Conservation (phyloP, 2,329 filamentous ascomycete species). For the Sphaerostilbella broomeana region DNA sequence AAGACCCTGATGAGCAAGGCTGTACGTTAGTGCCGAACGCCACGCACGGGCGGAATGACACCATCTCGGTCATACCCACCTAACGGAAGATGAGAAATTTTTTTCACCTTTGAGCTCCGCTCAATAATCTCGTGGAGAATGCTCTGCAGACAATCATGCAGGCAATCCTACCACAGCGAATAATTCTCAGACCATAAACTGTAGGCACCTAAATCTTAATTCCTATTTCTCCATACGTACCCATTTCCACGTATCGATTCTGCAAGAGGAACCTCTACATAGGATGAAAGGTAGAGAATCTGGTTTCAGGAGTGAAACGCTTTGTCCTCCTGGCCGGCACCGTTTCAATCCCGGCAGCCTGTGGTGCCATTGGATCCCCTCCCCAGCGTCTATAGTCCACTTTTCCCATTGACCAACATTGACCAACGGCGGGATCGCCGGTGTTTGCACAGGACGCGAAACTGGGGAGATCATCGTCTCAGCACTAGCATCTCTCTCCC, state of each 20-base stretch:
- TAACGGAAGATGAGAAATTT: background rate
- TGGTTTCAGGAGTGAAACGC: constrained; percentile 2
- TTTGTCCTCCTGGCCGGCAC: no score
- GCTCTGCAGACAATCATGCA: background rate
- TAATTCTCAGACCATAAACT: constrained; percentile 3
- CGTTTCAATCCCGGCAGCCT: background rate
- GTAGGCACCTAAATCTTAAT: background rate
- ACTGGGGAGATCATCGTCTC: no score
- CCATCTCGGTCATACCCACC: constrained; percentile 11
- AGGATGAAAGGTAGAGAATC: constrained; percentile 1
- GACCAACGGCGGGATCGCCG: constrained; percentile 9
- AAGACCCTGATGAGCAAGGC: constrained; percentile 2
- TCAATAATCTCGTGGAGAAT: no score
- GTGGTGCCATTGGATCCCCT: background rate
- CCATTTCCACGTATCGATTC: background rate
- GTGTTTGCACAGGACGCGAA: constrained; percentile 4
- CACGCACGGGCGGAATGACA: constrained; percentile 13
- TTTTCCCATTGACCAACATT: constrained; percentile 3
- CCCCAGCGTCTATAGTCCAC: constrained; percentile 1
- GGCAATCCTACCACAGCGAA: background rate
- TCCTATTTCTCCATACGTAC: background rate
- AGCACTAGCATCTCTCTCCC: no score
- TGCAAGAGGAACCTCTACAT: background rate
- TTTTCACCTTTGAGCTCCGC: background rate
- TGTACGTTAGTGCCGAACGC: constrained; percentile 10